Base-by-base conservation (phyloP, 352 stramenopile genomes). In the Phytophthora podocarpi region DNA sequence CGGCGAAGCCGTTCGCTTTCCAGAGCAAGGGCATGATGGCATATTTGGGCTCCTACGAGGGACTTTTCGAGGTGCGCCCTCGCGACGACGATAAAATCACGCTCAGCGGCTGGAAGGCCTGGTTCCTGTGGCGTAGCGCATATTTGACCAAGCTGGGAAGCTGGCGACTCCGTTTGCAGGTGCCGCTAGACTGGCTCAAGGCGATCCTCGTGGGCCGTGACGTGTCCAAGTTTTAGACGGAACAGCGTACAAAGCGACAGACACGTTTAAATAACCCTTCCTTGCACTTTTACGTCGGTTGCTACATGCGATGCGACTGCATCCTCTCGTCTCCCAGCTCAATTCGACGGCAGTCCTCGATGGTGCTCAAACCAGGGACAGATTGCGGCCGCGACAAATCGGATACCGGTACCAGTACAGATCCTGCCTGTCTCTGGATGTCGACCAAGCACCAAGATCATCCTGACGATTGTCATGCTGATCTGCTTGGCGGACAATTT, bases 181-280 rank as follows among this genome's bases (percentile, higher is more conserved):
- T 99, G 65, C 96, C 97, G 4, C 91, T 99, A 66, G 96, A 98
- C 76, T 99, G 97, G 96, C 92, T 99, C 64, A 99, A 99, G 80
- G 83, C 89, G 13, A 83, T 98, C n/a, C 64, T 98, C 12, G 98
- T 99, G 54, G 97, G 97, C 3, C 80, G 97, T 59, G 97, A 99
- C 60, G 96, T 99, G 59, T 97, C 82, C 13, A 84, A 91, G 41
- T 99, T 99, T 53, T 96, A 64, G 46, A 28, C 9, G 32, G 42
- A 37, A 13, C n/a, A 28, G 2, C 28, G 20, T 35, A 54, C 7
- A 13, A 42, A 37, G 28, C 45, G n/a, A 34, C n/a, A 2, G 23
- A 39, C 35, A 35, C 56, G 30, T 34, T 48, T 39, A 6, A 50
- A 42, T 52, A 40, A 57, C 37, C 21, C 13, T 23, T 35, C 13